phyloP scores from a whole-genome alignment of 2,329 filamentous ascomycete species.

The Helotiales sp. region DNA sequence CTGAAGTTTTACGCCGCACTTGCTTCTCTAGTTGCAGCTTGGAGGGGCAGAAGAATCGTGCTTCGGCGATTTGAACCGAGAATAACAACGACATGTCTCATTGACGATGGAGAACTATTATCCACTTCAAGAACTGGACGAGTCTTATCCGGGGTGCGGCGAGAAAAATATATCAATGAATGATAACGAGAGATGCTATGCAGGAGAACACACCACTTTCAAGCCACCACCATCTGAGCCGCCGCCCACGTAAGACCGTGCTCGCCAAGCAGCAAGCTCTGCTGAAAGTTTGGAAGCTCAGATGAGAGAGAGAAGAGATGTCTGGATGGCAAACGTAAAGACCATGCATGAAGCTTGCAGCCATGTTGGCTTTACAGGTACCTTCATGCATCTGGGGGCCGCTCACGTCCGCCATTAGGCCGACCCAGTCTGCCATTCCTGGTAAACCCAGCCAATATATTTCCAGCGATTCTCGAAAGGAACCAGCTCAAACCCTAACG shows the following conservation, averaged over 20 bases:
- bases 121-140: no score
- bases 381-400: conserved; percentile 12
- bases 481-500: conserved; percentile 19
- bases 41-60: background rate
- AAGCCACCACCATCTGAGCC: conserved; percentile 9
- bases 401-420: conserved; percentile 20
- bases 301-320: background rate
- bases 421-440: conserved; percentile 8
- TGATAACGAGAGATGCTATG: conserved; percentile 1
- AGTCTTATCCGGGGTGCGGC: background rate
- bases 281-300: background rate
- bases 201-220: conserved; percentile 20
- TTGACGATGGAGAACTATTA: no score
- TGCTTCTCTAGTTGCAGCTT: background rate
- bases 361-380: conserved; percentile 9
- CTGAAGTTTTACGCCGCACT: background rate
- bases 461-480: background rate
- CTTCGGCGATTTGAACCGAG: no score
- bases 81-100: no score
- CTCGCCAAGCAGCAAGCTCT: background rate
- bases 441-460: background rate
- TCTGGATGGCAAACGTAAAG: background rate
- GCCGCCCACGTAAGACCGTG: background rate
- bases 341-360: conserved; percentile 3
- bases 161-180: background rate